Percentiles rank a stretch among this genome's conserved stretches.
These are phyloP conservation scores for Wickerhamiella siamensis DNA, from an alignment of 805 yeast genomes.

Conservation along the genomic window DNA sequence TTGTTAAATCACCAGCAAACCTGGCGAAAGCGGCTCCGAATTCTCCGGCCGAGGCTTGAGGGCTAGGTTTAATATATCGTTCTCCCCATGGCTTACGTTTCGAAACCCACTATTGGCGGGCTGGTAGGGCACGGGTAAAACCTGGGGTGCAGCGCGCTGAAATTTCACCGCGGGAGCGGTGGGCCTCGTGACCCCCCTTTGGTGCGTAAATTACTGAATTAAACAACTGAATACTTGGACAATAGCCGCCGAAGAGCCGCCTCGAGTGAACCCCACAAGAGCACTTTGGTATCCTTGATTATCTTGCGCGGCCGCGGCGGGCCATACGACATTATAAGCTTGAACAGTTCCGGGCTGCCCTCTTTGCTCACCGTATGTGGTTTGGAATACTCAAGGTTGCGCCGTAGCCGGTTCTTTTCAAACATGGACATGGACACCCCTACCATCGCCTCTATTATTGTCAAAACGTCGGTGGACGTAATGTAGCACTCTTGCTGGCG, in stretches of 20 bases:
- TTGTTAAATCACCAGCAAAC: too few relatives aligned
- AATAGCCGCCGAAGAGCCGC: slow-evolving; percentile 43
- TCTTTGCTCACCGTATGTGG: slow-evolving; percentile 45
- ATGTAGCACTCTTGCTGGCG: slow-evolving; percentile 36
- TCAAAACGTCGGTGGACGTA: slow-evolving; percentile 51
- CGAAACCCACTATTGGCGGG: too few relatives aligned
- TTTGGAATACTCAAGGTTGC: slow-evolving; percentile 49
- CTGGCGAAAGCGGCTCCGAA: too few relatives aligned
- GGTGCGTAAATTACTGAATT: neutral
- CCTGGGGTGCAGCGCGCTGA: neutral
- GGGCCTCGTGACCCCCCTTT: neutral
- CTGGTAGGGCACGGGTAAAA: neutral
- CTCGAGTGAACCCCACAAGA: slow-evolving; percentile 40
- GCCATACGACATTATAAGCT: slow-evolving; percentile 43
- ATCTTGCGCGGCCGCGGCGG: slow-evolving; percentile 55
- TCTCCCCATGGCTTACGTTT: too few relatives aligned
- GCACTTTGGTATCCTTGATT: slow-evolving; percentile 56
- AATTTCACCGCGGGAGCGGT: too few relatives aligned
- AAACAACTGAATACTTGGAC: slow-evolving; percentile 35
- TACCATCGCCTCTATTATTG: slow-evolving; percentile 42
- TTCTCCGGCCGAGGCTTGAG: too few relatives aligned
- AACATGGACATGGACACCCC: slow-evolving; percentile 43
- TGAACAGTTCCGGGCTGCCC: slow-evolving; percentile 28
- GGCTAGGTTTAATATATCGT: too few relatives aligned
- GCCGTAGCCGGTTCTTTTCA: slow-evolving; percentile 54